Conservation (phyloP, 441 rosid genomes). For the Gossypium schwendimanii region DNA sequence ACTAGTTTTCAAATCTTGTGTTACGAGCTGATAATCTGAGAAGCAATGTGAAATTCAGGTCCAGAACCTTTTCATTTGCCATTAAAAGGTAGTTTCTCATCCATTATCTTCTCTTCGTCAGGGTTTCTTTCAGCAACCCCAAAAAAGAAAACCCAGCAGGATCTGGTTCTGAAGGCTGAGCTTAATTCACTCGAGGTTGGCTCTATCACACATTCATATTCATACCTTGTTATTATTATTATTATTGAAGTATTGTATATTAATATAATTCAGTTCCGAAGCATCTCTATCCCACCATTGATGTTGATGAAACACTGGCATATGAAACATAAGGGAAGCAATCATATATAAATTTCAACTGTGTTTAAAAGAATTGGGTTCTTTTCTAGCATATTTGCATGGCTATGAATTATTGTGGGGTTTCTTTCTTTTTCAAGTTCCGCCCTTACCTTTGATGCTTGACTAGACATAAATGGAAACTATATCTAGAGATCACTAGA, state of each 20-base stretch:
- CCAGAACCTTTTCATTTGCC: slow-evolving; percentile 10
- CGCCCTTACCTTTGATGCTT: not conserved
- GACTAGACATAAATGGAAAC: not conserved
- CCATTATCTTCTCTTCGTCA: not conserved
- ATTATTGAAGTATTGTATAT: no score
- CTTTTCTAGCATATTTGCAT: not conserved
- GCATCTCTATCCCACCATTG: slow-evolving; percentile 9
- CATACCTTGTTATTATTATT: not conserved
- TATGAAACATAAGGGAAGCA: not conserved
- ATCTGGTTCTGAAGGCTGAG: not conserved
- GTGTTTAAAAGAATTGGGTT: not conserved
- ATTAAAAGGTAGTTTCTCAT: slow-evolving; percentile 18
- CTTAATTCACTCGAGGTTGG: not conserved
- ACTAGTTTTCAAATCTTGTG: no score
- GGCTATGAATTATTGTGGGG: not conserved
- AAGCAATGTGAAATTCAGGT: slow-evolving; percentile 32
- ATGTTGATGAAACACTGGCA: slow-evolving; percentile 5
- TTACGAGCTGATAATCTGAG: slow-evolving; percentile 4
- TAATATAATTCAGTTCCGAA: not conserved
- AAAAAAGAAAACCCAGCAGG: not conserved
- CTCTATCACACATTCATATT: not conserved
- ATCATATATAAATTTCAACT: not conserved
- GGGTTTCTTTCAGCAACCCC: not conserved
- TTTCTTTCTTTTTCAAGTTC: not conserved
- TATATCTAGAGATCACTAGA: not conserved